Conservation (phyloP, 2,329 filamentous ascomycete genomes). For the Pseudocercospora cruenta region DNA sequence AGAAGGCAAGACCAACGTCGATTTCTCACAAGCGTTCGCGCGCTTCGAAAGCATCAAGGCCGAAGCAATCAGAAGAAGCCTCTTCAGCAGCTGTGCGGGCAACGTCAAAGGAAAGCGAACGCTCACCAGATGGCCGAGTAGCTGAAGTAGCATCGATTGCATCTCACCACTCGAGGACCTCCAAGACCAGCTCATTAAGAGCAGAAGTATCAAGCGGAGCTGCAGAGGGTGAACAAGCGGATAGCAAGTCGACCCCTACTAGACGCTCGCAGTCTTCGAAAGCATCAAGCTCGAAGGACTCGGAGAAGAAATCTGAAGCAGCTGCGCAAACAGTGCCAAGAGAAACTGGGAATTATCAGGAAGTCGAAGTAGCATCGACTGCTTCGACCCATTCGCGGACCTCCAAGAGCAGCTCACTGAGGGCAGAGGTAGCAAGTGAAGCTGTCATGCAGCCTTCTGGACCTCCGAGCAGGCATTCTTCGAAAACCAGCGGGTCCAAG, state of each 20-base stretch:
- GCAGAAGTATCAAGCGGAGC: background rate
- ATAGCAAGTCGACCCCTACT: background rate
- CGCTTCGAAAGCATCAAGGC: background rate
- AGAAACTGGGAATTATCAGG: background rate
- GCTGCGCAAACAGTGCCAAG: background rate
- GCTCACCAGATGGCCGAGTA: too few species aligned
- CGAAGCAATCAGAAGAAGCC: background rate
- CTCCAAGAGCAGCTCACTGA: background rate
- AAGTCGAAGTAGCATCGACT: background rate
- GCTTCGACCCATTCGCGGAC: background rate
- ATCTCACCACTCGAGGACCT: background rate
- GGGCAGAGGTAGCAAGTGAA: background rate
- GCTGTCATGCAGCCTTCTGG: background rate
- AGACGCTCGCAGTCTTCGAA: background rate
- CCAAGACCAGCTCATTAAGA: background rate
- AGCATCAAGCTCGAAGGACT: background rate
- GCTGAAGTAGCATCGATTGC: background rate
- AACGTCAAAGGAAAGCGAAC: too few species aligned
- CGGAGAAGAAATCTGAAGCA: background rate
- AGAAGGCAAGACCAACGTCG: background rate
- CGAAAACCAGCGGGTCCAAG: background rate
- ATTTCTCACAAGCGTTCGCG: too few species aligned
- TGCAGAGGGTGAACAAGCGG: background rate
- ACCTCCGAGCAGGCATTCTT: background rate
- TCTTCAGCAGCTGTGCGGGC: background rate